Evolutionary conservation across 1,284 basidiomycete genomes (phyloP), one percentile per base, ranked within the genome.

Genomic region (Naganishia liquefaciens): DNA sequence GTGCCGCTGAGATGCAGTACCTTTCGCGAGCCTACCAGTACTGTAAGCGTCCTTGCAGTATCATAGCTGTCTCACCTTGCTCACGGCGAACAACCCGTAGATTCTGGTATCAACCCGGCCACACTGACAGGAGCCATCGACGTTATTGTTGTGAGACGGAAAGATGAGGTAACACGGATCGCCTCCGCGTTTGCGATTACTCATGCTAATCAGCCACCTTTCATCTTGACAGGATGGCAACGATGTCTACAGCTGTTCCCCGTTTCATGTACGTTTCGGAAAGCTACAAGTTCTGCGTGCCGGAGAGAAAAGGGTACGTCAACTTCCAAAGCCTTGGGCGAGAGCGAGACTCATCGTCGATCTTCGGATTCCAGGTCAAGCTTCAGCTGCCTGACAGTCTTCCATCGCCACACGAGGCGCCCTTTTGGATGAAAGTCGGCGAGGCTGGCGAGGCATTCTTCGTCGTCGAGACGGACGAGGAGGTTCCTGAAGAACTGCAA

Each of bases 391-490:
- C 78, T 7, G 76, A 79, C 64, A 79, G 78, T 66, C 70, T 79
- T 15, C 74, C 77, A 1, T 67, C 72, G 10, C 77, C 77, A 9
- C 75, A 78, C 70, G 61, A 75, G n/a, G 78, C 75, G 58, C 95
- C 95, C 2, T 99, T 93, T 76, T 86, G 85, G 74, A 99, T 99
- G 96, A 99, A 99, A 82, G 94, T 99, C 70, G 93, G 93, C 49
- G 95, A 99, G 68, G 91, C 94, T 1, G 96, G 96, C 21, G 96
- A 99, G 80, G 96, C 95, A 0, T 99, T 99, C 82, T 99, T 99
- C 74, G 90, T 99, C 44, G 91, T 99, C 71, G 94, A 99, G 79
- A 97, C 95, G 1, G 92, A 96, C 51, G 90, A 89, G 57, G 90
- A 94, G 68, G 88, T 99, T 39, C 95, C 96, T 1, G 89, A 87